Evolutionary conservation across 495 filamentous ascomycete species (phyloP).

Genomic region (Collariella sp.): DNA sequence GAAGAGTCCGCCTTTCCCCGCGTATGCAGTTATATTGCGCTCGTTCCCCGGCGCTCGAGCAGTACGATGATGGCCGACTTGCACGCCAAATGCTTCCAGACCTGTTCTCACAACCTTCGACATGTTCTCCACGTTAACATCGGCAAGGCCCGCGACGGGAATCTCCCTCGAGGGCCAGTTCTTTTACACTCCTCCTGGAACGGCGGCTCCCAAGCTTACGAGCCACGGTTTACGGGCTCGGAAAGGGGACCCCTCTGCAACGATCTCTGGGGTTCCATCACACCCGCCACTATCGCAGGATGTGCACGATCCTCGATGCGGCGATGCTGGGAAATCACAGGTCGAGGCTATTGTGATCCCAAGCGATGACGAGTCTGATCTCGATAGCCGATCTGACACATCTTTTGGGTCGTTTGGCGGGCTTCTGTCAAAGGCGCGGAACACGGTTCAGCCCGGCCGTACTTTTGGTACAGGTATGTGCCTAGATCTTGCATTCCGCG

Average conservation of each 20-base stretch:
- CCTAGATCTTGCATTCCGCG: constrained; percentile 12
- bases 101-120: constrained; percentile 7
- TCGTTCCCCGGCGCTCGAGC: constrained; percentile 11
- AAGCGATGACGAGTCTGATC: constrained; percentile 18
- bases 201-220: constrained; percentile 6
- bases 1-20: constrained; percentile 15
- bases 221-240: constrained; percentile 6
- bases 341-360: constrained; percentile 8
- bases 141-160: background rate
- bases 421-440: constrained; percentile 10
- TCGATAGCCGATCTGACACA: constrained; percentile 12
- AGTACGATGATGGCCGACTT: constrained; percentile 12
- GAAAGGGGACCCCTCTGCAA: constrained; percentile 9
- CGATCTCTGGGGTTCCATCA: constrained; percentile 13
- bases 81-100: constrained; percentile 13
- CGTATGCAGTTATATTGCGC: constrained; percentile 14
- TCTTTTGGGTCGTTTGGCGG: constrained; percentile 15
- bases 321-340: constrained; percentile 4
- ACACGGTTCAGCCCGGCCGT: constrained; percentile 13
- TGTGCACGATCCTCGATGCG: constrained; percentile 7
- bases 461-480: constrained; percentile 17
- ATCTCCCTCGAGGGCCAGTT: constrained; percentile 15
- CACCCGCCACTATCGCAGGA: constrained; percentile 7
- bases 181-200: constrained; percentile 13
- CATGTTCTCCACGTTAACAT: constrained; percentile 12